Base-by-base conservation (phyloP, 2,329 filamentous ascomycete genomes). In the Leptographium radiaticola region DNA sequence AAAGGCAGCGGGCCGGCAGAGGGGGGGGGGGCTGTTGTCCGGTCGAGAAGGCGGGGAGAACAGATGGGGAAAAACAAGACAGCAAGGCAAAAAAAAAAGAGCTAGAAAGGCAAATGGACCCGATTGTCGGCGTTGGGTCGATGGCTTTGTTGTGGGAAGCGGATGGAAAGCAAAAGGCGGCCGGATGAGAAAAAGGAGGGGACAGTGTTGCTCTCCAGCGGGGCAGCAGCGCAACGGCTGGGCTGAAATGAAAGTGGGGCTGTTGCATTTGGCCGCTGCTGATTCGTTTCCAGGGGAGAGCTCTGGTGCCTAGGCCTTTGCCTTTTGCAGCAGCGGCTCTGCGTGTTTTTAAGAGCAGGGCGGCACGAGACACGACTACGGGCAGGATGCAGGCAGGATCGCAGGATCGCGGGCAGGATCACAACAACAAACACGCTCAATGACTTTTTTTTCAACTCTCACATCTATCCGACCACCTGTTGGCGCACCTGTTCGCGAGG, bases 401-500 rank as follows among this genome's bases (percentile, higher is more conserved):
- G n/a, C n/a, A 42, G 40, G 40, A 5, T 10, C 40, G 40, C n/a
- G 39, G 5, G 25, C 13, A 40, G 15, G 34, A 10, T 6, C 34
- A 31, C 6, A 20, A 16, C 25, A 10, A 31, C 9, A 16, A 45
- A 9, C 11, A 9, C 25, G 43, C 20, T 30, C 20, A 4, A 10
- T 2, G 6, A 20, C 12, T 31, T 30, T 30, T 30, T 15, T 20
- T 30, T 13, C 9, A 13, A 6, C 43, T 45, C 18, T n/a, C 15
- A 4, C 25, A 6, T 8, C 25, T 58, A 66, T 13, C 66, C 65
- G 18, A 64, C 61, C 10, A 68, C 63, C 40, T 60, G 60, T 11
- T 58, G 53, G 53, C 75, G 64, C 33, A 79, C 71, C 20, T 73
- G 61, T 18, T 74, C 65, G n/a, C 70, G 67, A 0, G 69, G 61